A percentile compares a stretch with the other conserved stretches of the same genome.
phyloP scores from a whole-genome alignment of 2,329 filamentous ascomycete genomes.

The Cephalotrichum gorgonifer region DNA sequence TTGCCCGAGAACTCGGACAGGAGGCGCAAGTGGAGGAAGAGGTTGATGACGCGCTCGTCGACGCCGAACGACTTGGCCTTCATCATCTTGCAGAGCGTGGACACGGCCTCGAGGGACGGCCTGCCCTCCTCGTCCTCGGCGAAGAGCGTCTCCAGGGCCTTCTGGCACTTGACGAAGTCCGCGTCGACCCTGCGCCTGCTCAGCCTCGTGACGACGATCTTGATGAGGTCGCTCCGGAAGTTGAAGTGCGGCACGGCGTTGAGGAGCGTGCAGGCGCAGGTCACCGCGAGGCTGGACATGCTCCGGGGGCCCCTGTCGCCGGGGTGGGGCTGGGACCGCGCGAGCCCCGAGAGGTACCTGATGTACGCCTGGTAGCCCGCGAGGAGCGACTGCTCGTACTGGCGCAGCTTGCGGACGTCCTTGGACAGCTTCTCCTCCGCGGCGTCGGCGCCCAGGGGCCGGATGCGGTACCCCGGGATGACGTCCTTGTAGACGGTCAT shows the following conservation, averaged over 20 bases:
- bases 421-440: constrained; percentile 77
- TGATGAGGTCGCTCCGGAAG: constrained; percentile 78
- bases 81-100: constrained; percentile 88
- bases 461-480: constrained; percentile 92
- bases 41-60: constrained; percentile 77
- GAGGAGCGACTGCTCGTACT: constrained; percentile 82
- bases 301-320: constrained; percentile 23
- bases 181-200: constrained; percentile 61
- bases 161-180: constrained; percentile 67
- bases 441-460: constrained; percentile 65
- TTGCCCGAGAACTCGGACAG: constrained; percentile 81
- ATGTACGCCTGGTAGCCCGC: constrained; percentile 79
- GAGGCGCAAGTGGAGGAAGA: constrained; percentile 81
- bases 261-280: constrained; percentile 74
- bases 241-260: constrained; percentile 91
- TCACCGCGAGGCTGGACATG: constrained; percentile 67
- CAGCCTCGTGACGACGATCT: constrained; percentile 77
- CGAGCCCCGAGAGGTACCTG: constrained; percentile 59
- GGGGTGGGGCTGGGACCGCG: constrained; percentile 33
- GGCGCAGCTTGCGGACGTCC: constrained; percentile 71
- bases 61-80: constrained; percentile 73
- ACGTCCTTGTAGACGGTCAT: constrained; percentile 89
- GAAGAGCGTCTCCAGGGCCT: constrained; percentile 74
- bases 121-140: constrained; percentile 81
- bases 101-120: constrained; percentile 76